A percentile compares a stretch with the other conserved stretches of the same genome.
Conservation (phyloP, 805 yeast species). For the Yamadazyma insecticola region DNA sequence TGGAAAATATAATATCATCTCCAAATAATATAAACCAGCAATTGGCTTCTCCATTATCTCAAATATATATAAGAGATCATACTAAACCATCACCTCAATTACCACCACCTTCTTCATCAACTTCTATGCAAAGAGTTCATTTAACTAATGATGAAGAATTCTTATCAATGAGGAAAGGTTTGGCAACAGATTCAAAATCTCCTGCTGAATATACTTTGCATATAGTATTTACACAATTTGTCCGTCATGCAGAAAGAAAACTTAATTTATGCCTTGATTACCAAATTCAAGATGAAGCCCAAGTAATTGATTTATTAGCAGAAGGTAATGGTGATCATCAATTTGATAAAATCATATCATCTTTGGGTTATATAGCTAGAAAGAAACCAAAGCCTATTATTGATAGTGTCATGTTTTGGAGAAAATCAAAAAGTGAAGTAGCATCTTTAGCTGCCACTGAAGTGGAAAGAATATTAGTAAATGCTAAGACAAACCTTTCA, state of each 20-base stretch:
- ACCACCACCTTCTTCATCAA: slow-evolving; percentile 28
- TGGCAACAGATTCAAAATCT: slow-evolving; percentile 56
- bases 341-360: slow-evolving; percentile 80
- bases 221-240: slow-evolving; percentile 91
- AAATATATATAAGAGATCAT: slow-evolving; percentile 11
- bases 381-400: slow-evolving; percentile 92
- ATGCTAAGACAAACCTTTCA: slow-evolving; percentile 20
- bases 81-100: slow-evolving; percentile 32
- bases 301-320: slow-evolving; percentile 69
- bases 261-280: slow-evolving; percentile 65
- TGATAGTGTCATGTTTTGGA: slow-evolving; percentile 98
- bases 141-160: slow-evolving; percentile 32
- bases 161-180: slow-evolving; percentile 25
- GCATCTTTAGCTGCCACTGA: slow-evolving; percentile 47
- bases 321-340: slow-evolving; percentile 76
- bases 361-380: slow-evolving; percentile 87
- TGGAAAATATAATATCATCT: slow-evolving; percentile 1
- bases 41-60: slow-evolving; percentile 18
- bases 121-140: slow-evolving; percentile 21
- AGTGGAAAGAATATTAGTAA: slow-evolving; percentile 26
- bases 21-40: slow-evolving; percentile 1
- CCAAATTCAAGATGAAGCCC: slow-evolving; percentile 69
- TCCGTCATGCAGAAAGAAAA: slow-evolving; percentile 87
- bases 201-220: slow-evolving; percentile 92
- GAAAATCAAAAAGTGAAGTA: slow-evolving; percentile 86